Percentiles rank a stretch among this genome's conserved stretches.
phyloP scores from a whole-genome alignment of 2,329 filamentous ascomycete genomes.

The Coniella lustricola region DNA sequence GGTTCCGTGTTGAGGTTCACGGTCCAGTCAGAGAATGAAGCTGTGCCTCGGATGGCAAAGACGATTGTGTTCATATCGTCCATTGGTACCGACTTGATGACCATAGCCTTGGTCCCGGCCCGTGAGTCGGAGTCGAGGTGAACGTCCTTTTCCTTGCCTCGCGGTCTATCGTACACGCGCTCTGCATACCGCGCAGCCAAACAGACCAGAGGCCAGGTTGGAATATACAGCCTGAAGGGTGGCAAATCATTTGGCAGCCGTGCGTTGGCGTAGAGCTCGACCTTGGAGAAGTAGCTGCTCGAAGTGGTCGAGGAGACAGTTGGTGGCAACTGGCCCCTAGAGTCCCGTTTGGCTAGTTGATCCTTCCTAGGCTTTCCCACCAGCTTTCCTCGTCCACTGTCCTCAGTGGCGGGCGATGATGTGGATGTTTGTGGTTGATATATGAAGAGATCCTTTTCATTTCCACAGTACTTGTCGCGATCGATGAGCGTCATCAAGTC shows the following conservation, averaged over 20 bases:
- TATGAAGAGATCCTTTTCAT: conserved; percentile 47
- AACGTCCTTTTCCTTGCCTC: conserved; percentile 55
- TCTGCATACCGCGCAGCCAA: conserved; percentile 73
- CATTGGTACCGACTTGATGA: conserved; percentile 72
- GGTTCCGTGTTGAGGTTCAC: conserved; percentile 72
- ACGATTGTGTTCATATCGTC: conserved; percentile 74
- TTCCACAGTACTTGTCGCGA: conserved; percentile 45
- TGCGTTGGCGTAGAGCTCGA: conserved; percentile 72
- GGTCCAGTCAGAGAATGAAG: conserved; percentile 78
- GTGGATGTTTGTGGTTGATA: conserved; percentile 25
- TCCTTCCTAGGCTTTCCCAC: conserved; percentile 15
- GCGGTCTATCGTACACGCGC: conserved; percentile 62
- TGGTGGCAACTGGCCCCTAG: conserved; percentile 30
- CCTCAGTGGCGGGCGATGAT: neutral
- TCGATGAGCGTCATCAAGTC: conserved; percentile 67
- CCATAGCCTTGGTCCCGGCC: conserved; percentile 76
- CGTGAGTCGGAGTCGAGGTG: conserved; percentile 66
- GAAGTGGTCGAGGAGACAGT: conserved; percentile 31
- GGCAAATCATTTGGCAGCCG: conserved; percentile 61
- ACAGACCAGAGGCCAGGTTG: conserved; percentile 70
- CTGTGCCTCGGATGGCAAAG: conserved; percentile 75
- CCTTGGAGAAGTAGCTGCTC: conserved; percentile 64
- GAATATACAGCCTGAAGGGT: conserved; percentile 63
- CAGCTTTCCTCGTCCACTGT: neutral
- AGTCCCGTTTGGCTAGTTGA: conserved; percentile 27